Conservation (phyloP, 1,139 yeast species). For the Taphrina flavorubra region DNA sequence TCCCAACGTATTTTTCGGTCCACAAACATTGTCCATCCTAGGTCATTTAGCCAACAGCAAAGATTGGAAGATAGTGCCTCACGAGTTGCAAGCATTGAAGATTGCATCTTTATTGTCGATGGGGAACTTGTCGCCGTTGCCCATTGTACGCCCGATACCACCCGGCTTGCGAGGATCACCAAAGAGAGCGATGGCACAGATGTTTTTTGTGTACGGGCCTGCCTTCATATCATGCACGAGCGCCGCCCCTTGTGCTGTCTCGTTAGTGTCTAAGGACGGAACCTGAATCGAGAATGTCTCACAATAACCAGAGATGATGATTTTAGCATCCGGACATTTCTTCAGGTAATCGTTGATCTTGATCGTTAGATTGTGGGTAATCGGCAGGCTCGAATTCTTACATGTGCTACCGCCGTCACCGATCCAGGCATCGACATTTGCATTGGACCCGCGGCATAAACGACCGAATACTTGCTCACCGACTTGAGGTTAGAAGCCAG, state of each 20-base stretch:
- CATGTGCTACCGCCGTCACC: slow-evolving; percentile 1
- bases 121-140: slow-evolving; percentile 9
- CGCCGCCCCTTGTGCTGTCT: slow-evolving; percentile 19
- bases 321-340: slow-evolving; percentile 4
- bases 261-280: background rate
- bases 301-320: slow-evolving; percentile 22
- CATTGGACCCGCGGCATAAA: slow-evolving; percentile 12
- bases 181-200: slow-evolving; percentile 14
- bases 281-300: background rate
- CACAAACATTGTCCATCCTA: slow-evolving; percentile 21
- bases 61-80: background rate
- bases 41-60: background rate
- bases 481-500: slow-evolving; percentile 6
- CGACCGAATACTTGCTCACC: slow-evolving; percentile 7
- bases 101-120: background rate
- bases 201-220: background rate
- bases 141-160: slow-evolving; percentile 11
- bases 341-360: slow-evolving; percentile 1
- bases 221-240: slow-evolving; percentile 9
- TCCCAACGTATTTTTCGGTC: slow-evolving; percentile 16
- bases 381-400: background rate
- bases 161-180: slow-evolving; percentile 19
- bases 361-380: too few species aligned
- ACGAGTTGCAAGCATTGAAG: slow-evolving; percentile 27
- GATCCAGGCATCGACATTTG: slow-evolving; percentile 10